phyloP scores from a whole-genome alignment of 371 early-diverging fungal genomes.

The Zychaea mexicana region DNA sequence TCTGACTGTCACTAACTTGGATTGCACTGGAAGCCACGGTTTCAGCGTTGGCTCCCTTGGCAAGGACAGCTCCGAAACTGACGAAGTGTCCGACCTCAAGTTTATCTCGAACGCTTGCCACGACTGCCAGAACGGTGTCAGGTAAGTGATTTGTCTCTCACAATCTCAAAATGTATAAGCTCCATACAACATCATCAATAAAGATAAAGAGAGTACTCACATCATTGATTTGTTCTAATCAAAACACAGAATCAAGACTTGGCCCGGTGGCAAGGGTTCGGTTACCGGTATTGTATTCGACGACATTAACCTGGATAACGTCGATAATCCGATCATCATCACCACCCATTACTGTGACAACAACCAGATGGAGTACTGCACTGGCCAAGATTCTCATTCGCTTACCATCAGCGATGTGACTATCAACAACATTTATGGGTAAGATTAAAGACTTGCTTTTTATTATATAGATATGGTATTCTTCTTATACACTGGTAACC shows the following conservation, averaged over 20 bases:
- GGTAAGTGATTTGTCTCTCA: conserved; percentile 4
- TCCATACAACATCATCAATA: too few species aligned
- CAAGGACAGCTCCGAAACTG: conserved; percentile 24
- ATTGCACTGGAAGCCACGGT: conserved; percentile 34
- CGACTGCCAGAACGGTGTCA: conserved; percentile 40
- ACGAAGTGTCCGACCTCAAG: conserved; percentile 24
- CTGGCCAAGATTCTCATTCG: conserved; percentile 19
- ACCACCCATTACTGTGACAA: conserved; percentile 31
- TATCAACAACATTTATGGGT: conserved; percentile 23
- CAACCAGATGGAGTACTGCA: conserved; percentile 18
- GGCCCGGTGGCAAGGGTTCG: conserved; percentile 23
- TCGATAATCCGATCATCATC: conserved; percentile 27
- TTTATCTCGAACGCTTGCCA: conserved; percentile 24
- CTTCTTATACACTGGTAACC: too few species aligned
- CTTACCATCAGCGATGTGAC: conserved; percentile 27
- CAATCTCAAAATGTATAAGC: too few species aligned
- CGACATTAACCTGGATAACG: conserved; percentile 21
- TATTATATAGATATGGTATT: too few species aligned
- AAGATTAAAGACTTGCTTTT: too few species aligned
- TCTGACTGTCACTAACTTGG: conserved; percentile 22
- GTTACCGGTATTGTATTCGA: conserved; percentile 21
- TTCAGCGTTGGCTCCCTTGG: conserved; percentile 42
- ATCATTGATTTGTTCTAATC: background rate
- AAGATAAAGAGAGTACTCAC: too few species aligned
- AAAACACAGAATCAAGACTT: conserved; percentile 28